These are phyloP conservation scores for Blumeria hordei DNA, from an alignment of 2,329 filamentous ascomycete genomes.

Conservation along the genomic window DNA sequence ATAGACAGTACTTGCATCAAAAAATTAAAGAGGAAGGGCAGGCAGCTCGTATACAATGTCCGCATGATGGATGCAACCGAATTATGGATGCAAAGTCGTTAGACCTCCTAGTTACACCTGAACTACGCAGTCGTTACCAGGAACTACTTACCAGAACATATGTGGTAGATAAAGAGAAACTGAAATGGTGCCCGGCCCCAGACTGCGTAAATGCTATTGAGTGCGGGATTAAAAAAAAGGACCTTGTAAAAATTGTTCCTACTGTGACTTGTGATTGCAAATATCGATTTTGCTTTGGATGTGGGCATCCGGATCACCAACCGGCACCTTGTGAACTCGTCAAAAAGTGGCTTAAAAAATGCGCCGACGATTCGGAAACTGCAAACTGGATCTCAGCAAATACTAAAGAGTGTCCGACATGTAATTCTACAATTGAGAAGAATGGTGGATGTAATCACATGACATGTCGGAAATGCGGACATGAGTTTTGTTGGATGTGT, in stretches of 20 bases:
- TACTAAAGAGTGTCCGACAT: constrained; percentile 93
- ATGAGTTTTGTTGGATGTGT: constrained; percentile 99
- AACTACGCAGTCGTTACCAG: constrained; percentile 43
- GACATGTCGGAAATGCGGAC: constrained; percentile 87
- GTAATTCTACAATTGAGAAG: constrained; percentile 94
- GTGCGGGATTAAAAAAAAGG: constrained; percentile 68
- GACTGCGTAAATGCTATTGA: constrained; percentile 88
- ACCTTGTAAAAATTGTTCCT: constrained; percentile 64
- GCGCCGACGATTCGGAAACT: constrained; percentile 91
- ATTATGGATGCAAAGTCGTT: constrained; percentile 82
- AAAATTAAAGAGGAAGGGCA: constrained; percentile 94
- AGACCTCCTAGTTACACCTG: constrained; percentile 42
- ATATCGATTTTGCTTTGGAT: constrained; percentile 87
- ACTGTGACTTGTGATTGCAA: constrained; percentile 72
- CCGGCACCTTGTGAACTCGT: constrained; percentile 79
- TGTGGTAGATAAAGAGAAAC: constrained; percentile 83
- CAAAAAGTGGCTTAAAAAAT: constrained; percentile 94
- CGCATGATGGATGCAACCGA: constrained; percentile 62
- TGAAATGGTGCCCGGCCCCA: constrained; percentile 97
- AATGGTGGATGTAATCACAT: constrained; percentile 97
- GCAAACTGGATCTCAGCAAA: constrained; percentile 99
- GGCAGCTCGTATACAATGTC: constrained; percentile 82
- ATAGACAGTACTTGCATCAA: constrained; percentile 68
- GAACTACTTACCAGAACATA: constrained; percentile 79
- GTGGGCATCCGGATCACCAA: constrained; percentile 71